Conservation (phyloP, 805 yeast genomes). For the Cyberlindnera xishuangbannaensis region DNA sequence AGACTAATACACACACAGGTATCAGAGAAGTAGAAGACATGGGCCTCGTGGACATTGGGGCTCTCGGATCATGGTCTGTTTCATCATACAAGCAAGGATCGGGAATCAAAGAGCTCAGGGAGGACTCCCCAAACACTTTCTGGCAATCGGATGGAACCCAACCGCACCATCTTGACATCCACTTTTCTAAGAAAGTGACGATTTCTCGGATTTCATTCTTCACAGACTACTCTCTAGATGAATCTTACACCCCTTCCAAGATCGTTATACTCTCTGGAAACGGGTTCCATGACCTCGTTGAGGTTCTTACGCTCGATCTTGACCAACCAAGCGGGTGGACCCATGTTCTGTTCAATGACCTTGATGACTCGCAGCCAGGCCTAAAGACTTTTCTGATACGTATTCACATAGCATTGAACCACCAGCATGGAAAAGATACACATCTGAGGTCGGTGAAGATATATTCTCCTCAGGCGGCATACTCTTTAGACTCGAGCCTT, state of each 20-base stretch:
- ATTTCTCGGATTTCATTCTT: conserved; percentile 65
- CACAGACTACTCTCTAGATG: conserved; percentile 69
- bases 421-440: conserved; percentile 94
- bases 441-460: conserved; percentile 75
- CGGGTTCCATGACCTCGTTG: conserved; percentile 71
- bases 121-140: conserved; percentile 62
- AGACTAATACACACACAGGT: no score
- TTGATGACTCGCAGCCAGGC: conserved; percentile 35
- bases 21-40: conserved; percentile 48
- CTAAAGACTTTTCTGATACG: conserved; percentile 64
- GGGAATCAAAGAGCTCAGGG: conserved; percentile 67
- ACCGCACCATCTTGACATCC: conserved; percentile 79
- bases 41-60: conserved; percentile 71
- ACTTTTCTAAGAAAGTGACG: conserved; percentile 71
- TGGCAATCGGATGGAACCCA: conserved; percentile 97
- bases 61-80: conserved; percentile 77
- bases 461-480: conserved; percentile 36
- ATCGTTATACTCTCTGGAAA: conserved; percentile 66
- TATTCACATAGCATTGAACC: conserved; percentile 64
- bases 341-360: conserved; percentile 43
- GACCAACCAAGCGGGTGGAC: conserved; percentile 77
- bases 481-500: conserved; percentile 18
- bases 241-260: conserved; percentile 84
- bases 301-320: conserved; percentile 55
- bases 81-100: conserved; percentile 70